Conservation (phyloP, 1,284 basidiomycete species). For the Apiotrichum domesticum region DNA sequence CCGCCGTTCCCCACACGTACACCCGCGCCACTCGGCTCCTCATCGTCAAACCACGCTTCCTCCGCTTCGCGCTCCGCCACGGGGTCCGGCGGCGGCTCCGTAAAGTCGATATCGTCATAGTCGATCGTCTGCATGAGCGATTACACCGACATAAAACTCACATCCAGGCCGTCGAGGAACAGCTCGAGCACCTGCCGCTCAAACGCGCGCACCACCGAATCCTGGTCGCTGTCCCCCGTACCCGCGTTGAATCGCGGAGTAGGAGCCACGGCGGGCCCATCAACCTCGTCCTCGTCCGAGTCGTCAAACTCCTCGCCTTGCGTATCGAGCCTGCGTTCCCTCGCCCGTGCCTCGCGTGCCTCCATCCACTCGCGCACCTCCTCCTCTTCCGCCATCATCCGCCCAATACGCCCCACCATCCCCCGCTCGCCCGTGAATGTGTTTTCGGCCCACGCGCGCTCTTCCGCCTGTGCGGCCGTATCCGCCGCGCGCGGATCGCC, state of each 20-base stretch:
- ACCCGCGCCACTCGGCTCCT: slow-evolving; percentile 20
- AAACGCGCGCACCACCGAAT: slow-evolving; percentile 30
- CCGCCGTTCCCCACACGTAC: slow-evolving; percentile 1
- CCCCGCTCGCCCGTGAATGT: slow-evolving; percentile 25
- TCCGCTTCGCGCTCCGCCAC: slow-evolving; percentile 34
- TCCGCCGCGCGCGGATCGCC: slow-evolving; percentile 23
- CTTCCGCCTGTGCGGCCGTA: slow-evolving; percentile 22
- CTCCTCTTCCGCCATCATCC: slow-evolving; percentile 37
- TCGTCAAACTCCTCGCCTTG: slow-evolving; percentile 41
- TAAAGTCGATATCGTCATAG: slow-evolving; percentile 41
- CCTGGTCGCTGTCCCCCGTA: slow-evolving; percentile 26
- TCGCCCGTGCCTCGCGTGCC: slow-evolving; percentile 28
- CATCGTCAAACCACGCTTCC: slow-evolving; percentile 45
- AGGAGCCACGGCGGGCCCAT: background rate
- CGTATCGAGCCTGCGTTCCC: slow-evolving; percentile 30
- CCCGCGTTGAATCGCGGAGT: background rate
- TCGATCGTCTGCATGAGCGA: slow-evolving; percentile 32
- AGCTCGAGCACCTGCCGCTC: slow-evolving; percentile 40
- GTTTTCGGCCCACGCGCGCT: slow-evolving; percentile 29
- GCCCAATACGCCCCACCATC: slow-evolving; percentile 41
- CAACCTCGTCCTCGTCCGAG: slow-evolving; percentile 31
- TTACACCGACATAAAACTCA: slow-evolving; percentile 20
- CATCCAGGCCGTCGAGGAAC: slow-evolving; percentile 45
- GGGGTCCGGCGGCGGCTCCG: slow-evolving; percentile 34
- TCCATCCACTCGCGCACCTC: slow-evolving; percentile 40